These are phyloP conservation scores for Antrodiella citrinella DNA, from an alignment of 768 basidiomycete species.

Conservation along the genomic window DNA sequence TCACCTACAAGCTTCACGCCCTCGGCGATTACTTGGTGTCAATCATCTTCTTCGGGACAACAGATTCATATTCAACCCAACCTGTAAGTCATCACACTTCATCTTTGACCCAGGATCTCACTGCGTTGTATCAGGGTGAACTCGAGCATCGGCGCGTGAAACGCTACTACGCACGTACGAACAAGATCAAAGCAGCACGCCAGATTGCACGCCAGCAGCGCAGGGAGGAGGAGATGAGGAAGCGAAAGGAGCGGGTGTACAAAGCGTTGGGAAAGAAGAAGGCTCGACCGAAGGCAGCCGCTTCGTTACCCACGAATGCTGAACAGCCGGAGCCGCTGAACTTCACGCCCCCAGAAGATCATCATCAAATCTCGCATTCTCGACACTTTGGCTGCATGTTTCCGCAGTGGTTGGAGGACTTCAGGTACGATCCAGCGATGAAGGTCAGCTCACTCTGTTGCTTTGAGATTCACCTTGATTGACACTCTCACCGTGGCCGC, in stretches of 20 bases:
- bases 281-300: neutral
- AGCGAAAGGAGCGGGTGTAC: neutral
- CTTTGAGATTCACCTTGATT: neutral
- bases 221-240: no score
- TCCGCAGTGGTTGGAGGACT: neutral
- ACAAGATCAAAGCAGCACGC: conserved; percentile 11
- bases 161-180: conserved; percentile 19
- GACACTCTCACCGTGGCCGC: neutral
- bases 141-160: conserved; percentile 25
- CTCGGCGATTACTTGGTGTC: conserved; percentile 25
- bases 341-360: conserved; percentile 1
- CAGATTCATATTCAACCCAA: conserved; percentile 27
- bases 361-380: conserved; percentile 1
- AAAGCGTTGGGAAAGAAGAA: neutral
- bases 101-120: neutral
- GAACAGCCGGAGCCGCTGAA: no score
- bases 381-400: neutral
- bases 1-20: conserved; percentile 27
- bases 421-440: conserved; percentile 21
- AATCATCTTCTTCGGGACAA: conserved; percentile 26
- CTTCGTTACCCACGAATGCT: neutral
- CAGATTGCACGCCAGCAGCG: conserved; percentile 17
- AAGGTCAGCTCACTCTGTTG: conserved; percentile 15
- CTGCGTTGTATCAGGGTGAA: conserved; percentile 22
- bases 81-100: conserved; percentile 15